phyloP scores from a whole-genome alignment of 805 yeast genomes.

The Wickerhamiella galacta region DNA sequence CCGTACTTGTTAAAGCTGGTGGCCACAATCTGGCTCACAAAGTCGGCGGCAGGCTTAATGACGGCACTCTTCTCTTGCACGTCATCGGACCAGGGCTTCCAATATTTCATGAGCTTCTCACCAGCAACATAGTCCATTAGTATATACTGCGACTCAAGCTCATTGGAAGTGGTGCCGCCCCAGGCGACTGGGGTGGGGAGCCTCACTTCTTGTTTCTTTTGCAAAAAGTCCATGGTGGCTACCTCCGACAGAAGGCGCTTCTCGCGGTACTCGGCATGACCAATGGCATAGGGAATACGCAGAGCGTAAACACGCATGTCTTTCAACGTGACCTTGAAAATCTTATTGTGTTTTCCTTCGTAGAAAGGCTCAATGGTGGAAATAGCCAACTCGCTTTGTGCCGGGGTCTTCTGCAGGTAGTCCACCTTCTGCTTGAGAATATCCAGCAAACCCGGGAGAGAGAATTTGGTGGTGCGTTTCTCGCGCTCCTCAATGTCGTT shows the following conservation, averaged over 20 bases:
- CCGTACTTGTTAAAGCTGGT: constrained; percentile 60
- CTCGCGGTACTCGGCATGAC: constrained; percentile 37
- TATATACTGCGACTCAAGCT: constrained; percentile 56
- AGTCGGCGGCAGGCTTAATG: constrained; percentile 56
- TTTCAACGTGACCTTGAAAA: constrained; percentile 55
- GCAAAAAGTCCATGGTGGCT: constrained; percentile 78
- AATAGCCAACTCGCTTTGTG: constrained; percentile 32
- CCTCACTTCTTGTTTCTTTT: constrained; percentile 38
- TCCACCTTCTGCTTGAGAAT: constrained; percentile 18
- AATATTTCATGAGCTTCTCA: constrained; percentile 64
- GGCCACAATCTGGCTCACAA: constrained; percentile 38
- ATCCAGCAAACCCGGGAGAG: constrained; percentile 54
- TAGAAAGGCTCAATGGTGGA: constrained; percentile 69
- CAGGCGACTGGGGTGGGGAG: constrained; percentile 60
- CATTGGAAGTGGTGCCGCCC: constrained; percentile 50
- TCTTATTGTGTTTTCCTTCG: constrained; percentile 87
- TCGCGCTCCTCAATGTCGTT: constrained; percentile 61
- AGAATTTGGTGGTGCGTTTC: constrained; percentile 63
- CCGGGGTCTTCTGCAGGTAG: constrained; percentile 22
- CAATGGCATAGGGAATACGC: constrained; percentile 77
- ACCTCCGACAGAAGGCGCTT: constrained; percentile 67
- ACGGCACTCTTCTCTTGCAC: constrained; percentile 32
- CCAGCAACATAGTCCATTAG: constrained; percentile 71
- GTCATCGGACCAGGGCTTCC: constrained; percentile 71
- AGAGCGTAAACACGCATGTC: constrained; percentile 48